A percentile compares a stretch with the other conserved stretches of the same genome.
Evolutionary conservation across 257 asterid genomes (phyloP).

Genomic region (Eustoma russellianum): DNA sequence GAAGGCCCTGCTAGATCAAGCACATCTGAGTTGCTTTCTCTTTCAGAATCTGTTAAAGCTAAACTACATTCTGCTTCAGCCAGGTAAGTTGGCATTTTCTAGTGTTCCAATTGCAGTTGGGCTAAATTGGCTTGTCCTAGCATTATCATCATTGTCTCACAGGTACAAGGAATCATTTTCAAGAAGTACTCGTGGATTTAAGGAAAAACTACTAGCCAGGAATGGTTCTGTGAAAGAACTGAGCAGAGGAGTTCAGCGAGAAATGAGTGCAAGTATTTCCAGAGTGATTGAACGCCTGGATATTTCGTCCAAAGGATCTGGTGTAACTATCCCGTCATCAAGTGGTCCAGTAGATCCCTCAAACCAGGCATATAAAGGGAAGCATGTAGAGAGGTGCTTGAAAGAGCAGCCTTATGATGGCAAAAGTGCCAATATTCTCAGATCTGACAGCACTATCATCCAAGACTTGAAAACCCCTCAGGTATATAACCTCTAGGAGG

Average conservation of each 20-base stretch:
- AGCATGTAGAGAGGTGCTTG: conserved; percentile 11
- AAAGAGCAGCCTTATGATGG: conserved; percentile 8
- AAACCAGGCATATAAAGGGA: conserved; percentile 16
- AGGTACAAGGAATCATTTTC: conserved; percentile 62
- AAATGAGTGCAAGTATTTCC: conserved; percentile 58
- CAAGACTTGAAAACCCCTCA: conserved; percentile 18
- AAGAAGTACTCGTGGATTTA: conserved; percentile 48
- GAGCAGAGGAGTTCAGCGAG: conserved; percentile 50
- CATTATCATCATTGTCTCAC: conserved; percentile 2
- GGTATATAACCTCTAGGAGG: conserved; percentile 15
- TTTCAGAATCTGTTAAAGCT: conserved; percentile 49
- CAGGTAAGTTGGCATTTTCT: conserved; percentile 26
- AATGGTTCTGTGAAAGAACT: conserved; percentile 57
- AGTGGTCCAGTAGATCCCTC: conserved; percentile 18
- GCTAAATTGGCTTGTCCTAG: conserved; percentile 1
- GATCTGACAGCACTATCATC: conserved; percentile 10
- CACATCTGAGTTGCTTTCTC: conserved; percentile 46
- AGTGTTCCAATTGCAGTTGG: not conserved
- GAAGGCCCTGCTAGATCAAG: conserved; percentile 22
- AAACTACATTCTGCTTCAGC: conserved; percentile 55
- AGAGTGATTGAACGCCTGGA: conserved; percentile 47
- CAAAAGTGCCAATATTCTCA: conserved; percentile 14
- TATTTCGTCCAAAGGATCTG: conserved; percentile 36
- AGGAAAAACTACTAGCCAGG: conserved; percentile 50
- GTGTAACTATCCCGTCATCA: conserved; percentile 24